Base-by-base conservation (phyloP, 2,329 filamentous ascomycete species). In the Rhexocercosporidium sp. region DNA sequence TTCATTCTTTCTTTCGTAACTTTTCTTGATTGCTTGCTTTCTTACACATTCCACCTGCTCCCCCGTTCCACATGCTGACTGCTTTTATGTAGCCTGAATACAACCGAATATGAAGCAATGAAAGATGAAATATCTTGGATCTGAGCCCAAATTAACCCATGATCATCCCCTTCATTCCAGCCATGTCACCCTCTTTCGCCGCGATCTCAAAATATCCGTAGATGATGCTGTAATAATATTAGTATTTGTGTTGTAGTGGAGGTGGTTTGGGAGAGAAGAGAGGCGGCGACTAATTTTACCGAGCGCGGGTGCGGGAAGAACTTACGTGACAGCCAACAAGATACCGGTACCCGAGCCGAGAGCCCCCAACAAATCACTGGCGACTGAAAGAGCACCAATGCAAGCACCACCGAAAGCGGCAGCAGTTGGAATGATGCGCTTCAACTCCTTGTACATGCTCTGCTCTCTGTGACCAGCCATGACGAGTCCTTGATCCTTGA, bases 361-460 rank as follows among this genome's bases (percentile, higher is more conserved):
- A 78, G 96, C 96, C 75, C 96, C 96, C 82, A 98, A 89, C 71
- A 99, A 90, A 82, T 99, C 96, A 80, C 93, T 97, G 77, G 92
- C 90, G 77, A 99, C 95, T 62, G 95, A 98, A 72, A 99, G 90
- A 75, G 92, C 95, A 85, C 96, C 96, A 85, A 99, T 99, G 86
- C 95, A 98, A 74, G 96, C 96, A 87, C 96, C 96, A 82, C 96
- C 96, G 74, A 99, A 99, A 76, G 96, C 96, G 72, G 96, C 96
- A 70, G 96, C 96, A 69, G 96, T 98, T 71, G 96, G 96, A 73
- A 99, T 99, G 77, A 99, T 96, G 78, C 96, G 92, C 92, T 99
- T 99, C 72, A 99, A 89, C 84, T 99, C 96, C 87, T 97, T 97
- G 90, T 99, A 99, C 96, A 99, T 99, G 86, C 92, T 96, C 88